These are phyloP conservation scores for Metschnikowia koreensis DNA, from an alignment of 805 yeast genomes.

Conservation along the genomic window DNA sequence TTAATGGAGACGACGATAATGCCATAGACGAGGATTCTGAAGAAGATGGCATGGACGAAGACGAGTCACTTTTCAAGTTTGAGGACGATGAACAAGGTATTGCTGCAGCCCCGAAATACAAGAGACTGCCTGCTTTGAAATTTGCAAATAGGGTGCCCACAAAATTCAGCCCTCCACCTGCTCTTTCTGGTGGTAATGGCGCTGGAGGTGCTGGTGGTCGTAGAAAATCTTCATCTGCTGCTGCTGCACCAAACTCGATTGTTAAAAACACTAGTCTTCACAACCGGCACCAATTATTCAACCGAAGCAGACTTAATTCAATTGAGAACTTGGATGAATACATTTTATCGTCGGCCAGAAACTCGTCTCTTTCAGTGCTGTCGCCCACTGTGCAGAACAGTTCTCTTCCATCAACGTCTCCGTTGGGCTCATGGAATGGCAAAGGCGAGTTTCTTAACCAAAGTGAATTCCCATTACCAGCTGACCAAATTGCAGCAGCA, in stretches of 20 bases:
- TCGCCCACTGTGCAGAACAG: slow-evolving; percentile 28
- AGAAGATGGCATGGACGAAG: slow-evolving; percentile 35
- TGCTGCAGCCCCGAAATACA: slow-evolving; percentile 7
- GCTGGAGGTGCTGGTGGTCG: slow-evolving; percentile 21
- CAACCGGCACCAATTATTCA: slow-evolving; percentile 30
- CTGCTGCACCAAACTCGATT: slow-evolving; percentile 17
- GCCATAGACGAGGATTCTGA: slow-evolving; percentile 34
- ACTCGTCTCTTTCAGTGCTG: slow-evolving; percentile 32
- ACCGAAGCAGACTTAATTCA: slow-evolving; percentile 41
- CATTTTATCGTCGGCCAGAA: slow-evolving; percentile 39
- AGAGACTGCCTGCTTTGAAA: slow-evolving; percentile 34
- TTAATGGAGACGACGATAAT: slow-evolving; percentile 33
- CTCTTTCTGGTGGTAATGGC: too few species aligned
- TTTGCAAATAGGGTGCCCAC: slow-evolving; percentile 45
- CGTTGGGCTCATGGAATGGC: slow-evolving; percentile 25
- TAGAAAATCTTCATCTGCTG: slow-evolving; percentile 31
- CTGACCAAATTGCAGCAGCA: slow-evolving; percentile 22
- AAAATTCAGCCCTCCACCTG: slow-evolving; percentile 40
- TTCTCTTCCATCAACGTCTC: slow-evolving; percentile 23
- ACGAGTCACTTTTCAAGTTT: slow-evolving; percentile 26
- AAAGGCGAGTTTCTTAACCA: slow-evolving; percentile 9
- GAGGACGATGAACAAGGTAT: slow-evolving; percentile 23
- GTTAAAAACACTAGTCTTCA: slow-evolving; percentile 23
- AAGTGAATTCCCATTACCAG: slow-evolving; percentile 14
- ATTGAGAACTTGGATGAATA: slow-evolving; percentile 43